A percentile compares a stretch with the other conserved stretches of the same genome.
These are phyloP conservation scores for Penicillium dipodomyicola DNA, from an alignment of 495 filamentous ascomycete genomes.

Conservation along the genomic window DNA sequence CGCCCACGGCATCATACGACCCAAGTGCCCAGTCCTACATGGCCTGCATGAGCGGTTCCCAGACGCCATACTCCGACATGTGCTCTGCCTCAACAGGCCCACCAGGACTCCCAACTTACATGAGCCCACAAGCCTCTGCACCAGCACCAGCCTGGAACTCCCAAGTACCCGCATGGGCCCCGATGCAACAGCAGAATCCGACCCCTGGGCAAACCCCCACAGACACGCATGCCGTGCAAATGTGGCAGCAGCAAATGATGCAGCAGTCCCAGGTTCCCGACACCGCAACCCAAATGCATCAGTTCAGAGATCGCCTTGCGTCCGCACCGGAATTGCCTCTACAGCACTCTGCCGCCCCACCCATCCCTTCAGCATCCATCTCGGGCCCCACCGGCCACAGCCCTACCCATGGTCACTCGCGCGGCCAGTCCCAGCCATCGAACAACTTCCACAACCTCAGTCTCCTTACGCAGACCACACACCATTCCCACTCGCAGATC, in stretches of 20 bases:
- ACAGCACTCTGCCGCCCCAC: slow-evolving; percentile 22
- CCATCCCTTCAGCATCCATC: slow-evolving; percentile 18
- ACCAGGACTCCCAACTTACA: slow-evolving; percentile 33
- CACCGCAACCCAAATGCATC: slow-evolving; percentile 29
- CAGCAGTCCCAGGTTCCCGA: slow-evolving; percentile 28
- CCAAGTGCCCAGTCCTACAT: slow-evolving; percentile 29
- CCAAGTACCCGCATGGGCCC: slow-evolving; percentile 27
- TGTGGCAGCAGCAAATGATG: slow-evolving; percentile 38
- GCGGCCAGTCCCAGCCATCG: slow-evolving; percentile 29
- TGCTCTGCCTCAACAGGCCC: slow-evolving; percentile 9
- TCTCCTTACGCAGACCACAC: slow-evolving; percentile 28
- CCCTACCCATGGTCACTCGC: slow-evolving; percentile 21
- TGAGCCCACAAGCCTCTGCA: slow-evolving; percentile 21
- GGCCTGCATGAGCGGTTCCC: slow-evolving; percentile 20
- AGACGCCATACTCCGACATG: slow-evolving; percentile 19
- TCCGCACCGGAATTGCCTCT: slow-evolving; percentile 41
- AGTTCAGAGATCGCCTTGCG: slow-evolving; percentile 41
- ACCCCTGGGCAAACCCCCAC: slow-evolving; percentile 25
- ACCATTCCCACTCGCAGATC: slow-evolving; percentile 17
- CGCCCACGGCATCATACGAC: slow-evolving; percentile 31
- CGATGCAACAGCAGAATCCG: slow-evolving; percentile 27
- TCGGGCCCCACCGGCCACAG: slow-evolving; percentile 18
- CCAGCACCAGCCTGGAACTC: slow-evolving; percentile 16
- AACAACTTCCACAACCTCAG: slow-evolving; percentile 25
- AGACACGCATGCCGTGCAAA: slow-evolving; percentile 25